Evolutionary conservation across 208 protist species (phyloP).

Genomic region (Leishmania braziliensis): DNA sequence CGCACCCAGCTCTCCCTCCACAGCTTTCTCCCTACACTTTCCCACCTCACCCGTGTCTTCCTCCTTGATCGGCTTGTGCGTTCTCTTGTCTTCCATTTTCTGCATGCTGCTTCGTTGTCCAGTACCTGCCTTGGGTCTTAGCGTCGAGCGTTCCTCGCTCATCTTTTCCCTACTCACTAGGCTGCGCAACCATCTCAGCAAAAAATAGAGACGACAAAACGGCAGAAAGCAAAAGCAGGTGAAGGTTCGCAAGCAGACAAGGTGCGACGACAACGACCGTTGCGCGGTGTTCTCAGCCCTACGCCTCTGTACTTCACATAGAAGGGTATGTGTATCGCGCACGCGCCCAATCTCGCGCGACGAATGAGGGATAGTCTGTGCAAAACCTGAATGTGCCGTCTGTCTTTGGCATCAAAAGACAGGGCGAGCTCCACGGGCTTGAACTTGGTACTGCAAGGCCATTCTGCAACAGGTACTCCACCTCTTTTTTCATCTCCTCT

Average conservation of each 20-base stretch:
- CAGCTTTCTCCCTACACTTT: background rate
- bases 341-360: too few species aligned
- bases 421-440: too few species aligned
- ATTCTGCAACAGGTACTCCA: too few species aligned
- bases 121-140: background rate
- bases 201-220: background rate
- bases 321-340: background rate
- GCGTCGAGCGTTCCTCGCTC: background rate
- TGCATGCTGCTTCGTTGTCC: background rate
- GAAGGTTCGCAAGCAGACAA: background rate
- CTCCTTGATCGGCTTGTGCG: background rate
- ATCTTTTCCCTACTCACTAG: background rate
- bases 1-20: background rate
- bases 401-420: too few species aligned
- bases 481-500: too few species aligned
- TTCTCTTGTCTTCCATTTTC: background rate
- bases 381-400: too few species aligned
- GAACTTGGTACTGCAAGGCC: too few species aligned
- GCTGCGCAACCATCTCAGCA: background rate
- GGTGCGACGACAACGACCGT: background rate
- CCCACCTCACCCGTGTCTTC: background rate
- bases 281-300: background rate
- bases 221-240: background rate
- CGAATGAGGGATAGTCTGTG: too few species aligned
- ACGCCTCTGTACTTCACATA: background rate